Conservation (phyloP, 192 early-diverging fungal species). For the Podila minutissima region DNA sequence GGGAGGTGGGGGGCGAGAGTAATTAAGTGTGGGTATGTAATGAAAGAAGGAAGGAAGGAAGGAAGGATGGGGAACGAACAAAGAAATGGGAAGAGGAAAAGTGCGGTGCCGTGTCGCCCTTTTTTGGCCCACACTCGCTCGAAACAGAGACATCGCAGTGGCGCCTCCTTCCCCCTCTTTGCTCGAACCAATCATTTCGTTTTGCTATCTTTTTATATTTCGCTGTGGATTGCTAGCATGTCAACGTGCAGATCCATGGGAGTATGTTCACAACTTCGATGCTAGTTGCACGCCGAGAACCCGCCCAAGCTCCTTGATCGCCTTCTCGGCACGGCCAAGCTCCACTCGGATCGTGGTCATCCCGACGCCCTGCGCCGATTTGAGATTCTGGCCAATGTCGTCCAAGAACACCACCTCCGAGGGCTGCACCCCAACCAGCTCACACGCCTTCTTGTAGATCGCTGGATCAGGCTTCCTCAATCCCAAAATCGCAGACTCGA, state of each 20-base stretch:
- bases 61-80: slow-evolving; percentile 10
- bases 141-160: background rate
- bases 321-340: slow-evolving; percentile 59
- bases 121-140: background rate
- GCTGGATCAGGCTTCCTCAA: slow-evolving; percentile 84
- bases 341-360: slow-evolving; percentile 75
- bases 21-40: background rate
- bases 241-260: too few relatives aligned
- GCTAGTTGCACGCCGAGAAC: slow-evolving; percentile 27
- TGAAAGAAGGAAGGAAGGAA: slow-evolving; percentile 4
- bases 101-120: background rate
- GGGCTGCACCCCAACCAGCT: slow-evolving; percentile 73
- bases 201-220: too few relatives aligned
- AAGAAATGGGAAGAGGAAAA: slow-evolving; percentile 15
- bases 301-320: slow-evolving; percentile 59
- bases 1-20: background rate
- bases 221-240: too few relatives aligned
- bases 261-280: background rate
- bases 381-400: slow-evolving; percentile 83
- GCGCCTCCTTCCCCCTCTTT: slow-evolving; percentile 3
- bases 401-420: slow-evolving; percentile 81
- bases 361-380: slow-evolving; percentile 74
- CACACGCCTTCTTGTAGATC: slow-evolving; percentile 78
- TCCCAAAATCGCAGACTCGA: slow-evolving; percentile 81
- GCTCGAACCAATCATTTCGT: background rate